A percentile compares a stretch with the other conserved stretches of the same genome.
These are phyloP conservation scores for Mercurialis annua DNA, from an alignment of 345 rosid species.

Conservation along the genomic window DNA sequence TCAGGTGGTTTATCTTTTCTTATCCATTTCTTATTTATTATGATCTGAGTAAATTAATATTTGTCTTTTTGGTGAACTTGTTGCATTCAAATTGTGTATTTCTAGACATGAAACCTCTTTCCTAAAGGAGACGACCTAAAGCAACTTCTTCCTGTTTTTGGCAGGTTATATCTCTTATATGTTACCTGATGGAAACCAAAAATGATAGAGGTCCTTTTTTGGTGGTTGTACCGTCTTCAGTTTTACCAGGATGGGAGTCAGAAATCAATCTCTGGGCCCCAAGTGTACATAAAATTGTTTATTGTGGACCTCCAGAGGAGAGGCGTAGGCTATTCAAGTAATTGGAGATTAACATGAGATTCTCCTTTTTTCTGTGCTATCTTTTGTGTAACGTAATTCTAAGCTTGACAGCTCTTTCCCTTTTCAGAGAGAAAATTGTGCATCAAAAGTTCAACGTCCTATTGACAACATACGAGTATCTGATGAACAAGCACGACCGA, in stretches of 20 bases:
- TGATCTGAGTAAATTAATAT: not conserved
- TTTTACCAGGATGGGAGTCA: constrained; percentile 83
- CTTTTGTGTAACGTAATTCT: constrained; percentile 12
- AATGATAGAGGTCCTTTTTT: constrained; percentile 91
- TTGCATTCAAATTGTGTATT: not conserved
- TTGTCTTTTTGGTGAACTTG: not conserved
- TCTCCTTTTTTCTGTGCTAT: not conserved
- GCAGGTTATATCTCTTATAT: constrained; percentile 76
- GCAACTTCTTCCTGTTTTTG: constrained; percentile 4
- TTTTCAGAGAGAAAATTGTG: constrained; percentile 78
- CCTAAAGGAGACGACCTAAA: not conserved
- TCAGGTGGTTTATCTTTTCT: constrained; percentile 42
- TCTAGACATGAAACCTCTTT: not conserved
- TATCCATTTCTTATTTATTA: constrained; percentile 7
- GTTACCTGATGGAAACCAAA: constrained; percentile 87
- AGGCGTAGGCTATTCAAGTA: constrained; percentile 89
- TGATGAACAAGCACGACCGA: constrained; percentile 96
- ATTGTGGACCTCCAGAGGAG: constrained; percentile 88
- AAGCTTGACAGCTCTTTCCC: constrained; percentile 21
- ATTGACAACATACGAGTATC: constrained; percentile 86
- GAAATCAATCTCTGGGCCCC: constrained; percentile 92
- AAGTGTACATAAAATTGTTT: constrained; percentile 61
- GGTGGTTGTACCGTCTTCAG: constrained; percentile 92
- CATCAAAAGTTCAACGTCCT: constrained; percentile 88
- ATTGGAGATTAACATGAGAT: constrained; percentile 16